Percentiles rank a stretch among this genome's conserved stretches.
Conservation (phyloP, 768 basidiomycete genomes). For the Kwoniella mangroviensis region DNA sequence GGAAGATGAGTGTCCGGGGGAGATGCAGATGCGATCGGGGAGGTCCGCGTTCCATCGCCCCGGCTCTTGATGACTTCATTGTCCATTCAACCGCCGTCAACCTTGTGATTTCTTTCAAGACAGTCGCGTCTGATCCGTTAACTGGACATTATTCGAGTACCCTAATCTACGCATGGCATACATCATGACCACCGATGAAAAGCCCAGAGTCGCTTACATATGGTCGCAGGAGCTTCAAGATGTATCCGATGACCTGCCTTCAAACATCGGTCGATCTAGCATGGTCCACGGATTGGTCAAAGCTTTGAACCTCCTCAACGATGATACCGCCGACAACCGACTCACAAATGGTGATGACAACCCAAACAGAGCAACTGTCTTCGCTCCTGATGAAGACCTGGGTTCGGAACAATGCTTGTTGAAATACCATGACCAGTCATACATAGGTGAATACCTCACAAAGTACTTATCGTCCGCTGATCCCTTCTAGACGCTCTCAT, state of each 20-base stretch:
- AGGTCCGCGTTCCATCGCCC: too few relatives aligned
- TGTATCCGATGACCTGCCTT: conserved; percentile 39
- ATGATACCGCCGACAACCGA: not conserved
- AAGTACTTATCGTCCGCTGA: conserved; percentile 54
- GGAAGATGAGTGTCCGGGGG: too few relatives aligned
- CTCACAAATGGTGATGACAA: not conserved
- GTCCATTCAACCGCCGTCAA: too few relatives aligned
- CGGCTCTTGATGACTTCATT: too few relatives aligned
- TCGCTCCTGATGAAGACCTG: conserved; percentile 62
- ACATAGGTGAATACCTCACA: conserved; percentile 65
- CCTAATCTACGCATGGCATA: too few relatives aligned
- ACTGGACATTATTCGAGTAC: too few relatives aligned
- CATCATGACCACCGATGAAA: not conserved
- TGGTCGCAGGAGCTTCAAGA: conserved; percentile 36
- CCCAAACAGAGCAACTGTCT: conserved; percentile 44
- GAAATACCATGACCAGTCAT: conserved; percentile 73
- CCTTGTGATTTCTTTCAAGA: not conserved
- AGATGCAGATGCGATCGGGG: too few relatives aligned
- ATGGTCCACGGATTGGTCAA: conserved; percentile 46
- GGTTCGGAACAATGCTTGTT: conserved; percentile 68
- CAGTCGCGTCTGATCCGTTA: not conserved
- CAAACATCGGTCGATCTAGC: conserved; percentile 45
- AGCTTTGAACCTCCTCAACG: conserved; percentile 33
- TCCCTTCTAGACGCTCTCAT: conserved; percentile 8
- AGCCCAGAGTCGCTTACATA: conserved; percentile 32